phyloP scores from a whole-genome alignment of 495 filamentous ascomycete species.

The Usnea hakonensis region DNA sequence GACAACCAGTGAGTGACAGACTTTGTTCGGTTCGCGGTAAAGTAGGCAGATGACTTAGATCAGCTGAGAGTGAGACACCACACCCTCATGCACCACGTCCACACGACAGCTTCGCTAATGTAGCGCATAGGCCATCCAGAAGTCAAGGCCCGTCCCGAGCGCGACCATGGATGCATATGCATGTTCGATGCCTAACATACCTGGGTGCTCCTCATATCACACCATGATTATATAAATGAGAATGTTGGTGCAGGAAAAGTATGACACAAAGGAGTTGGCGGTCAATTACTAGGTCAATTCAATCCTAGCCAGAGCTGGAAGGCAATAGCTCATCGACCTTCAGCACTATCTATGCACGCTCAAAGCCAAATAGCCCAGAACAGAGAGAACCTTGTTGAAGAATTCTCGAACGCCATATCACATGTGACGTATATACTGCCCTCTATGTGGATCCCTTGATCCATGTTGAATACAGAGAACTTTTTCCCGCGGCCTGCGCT shows the following conservation, averaged over 20 bases:
- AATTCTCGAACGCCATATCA: neutral
- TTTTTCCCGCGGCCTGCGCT: conserved; percentile 17
- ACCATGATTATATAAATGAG: neutral
- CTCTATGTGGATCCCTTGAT: conserved; percentile 17
- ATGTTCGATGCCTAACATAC: conserved; percentile 5
- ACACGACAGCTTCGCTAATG: conserved; percentile 8
- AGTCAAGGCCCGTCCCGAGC: conserved; percentile 19
- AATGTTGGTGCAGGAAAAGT: neutral
- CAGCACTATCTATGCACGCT: neutral
- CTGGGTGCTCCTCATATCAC: neutral
- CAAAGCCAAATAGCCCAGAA: neutral
- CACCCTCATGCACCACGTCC: conserved; percentile 14
- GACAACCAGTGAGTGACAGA: neutral
- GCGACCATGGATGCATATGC: conserved; percentile 10
- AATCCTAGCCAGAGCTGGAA: neutral
- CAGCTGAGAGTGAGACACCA: conserved; percentile 6
- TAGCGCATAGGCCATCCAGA: conserved; percentile 8
- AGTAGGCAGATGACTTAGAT: conserved; percentile 15
- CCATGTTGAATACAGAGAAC: conserved; percentile 24
- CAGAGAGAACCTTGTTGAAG: neutral
- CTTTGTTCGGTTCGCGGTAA: neutral
- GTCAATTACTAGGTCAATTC: neutral
- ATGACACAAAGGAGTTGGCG: neutral
- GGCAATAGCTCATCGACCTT: neutral
- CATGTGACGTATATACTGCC: conserved; percentile 2